A percentile compares a stretch with the other conserved stretches of the same genome.
Conservation (phyloP, 1,284 basidiomycete species). For the Sphagnurus paluster region DNA sequence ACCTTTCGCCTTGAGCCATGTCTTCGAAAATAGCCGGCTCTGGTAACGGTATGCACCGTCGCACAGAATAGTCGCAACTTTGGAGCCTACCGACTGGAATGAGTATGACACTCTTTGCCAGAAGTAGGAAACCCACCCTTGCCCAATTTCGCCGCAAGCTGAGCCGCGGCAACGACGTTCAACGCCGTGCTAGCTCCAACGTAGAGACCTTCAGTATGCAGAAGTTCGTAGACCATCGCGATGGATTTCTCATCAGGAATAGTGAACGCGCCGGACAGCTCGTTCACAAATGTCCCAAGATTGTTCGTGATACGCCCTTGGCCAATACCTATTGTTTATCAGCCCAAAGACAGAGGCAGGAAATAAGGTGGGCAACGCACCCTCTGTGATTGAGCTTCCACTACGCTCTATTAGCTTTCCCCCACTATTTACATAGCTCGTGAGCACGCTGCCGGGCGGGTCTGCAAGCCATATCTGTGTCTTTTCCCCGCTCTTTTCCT, state of each 20-base stretch:
- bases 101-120: background rate
- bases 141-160: constrained; percentile 86
- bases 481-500: constrained; percentile 81
- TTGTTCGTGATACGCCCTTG: constrained; percentile 98
- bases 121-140: constrained; percentile 51
- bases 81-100: constrained; percentile 58
- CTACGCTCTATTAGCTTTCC: constrained; percentile 78
- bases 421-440: constrained; percentile 83
- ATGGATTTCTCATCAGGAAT: constrained; percentile 92
- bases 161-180: constrained; percentile 92
- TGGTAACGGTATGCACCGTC: constrained; percentile 98
- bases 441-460: constrained; percentile 92
- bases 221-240: constrained; percentile 89
- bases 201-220: constrained; percentile 94
- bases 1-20: constrained; percentile 88
- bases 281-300: constrained; percentile 79
- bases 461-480: constrained; percentile 95
- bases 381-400: constrained; percentile 96
- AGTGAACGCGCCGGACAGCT: constrained; percentile 82
- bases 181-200: constrained; percentile 95
- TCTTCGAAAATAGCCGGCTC: constrained; percentile 92
- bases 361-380: constrained; percentile 38
- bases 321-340: constrained; percentile 73
- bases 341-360: constrained; percentile 8
- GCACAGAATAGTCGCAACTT: constrained; percentile 87